Conservation (phyloP, 345 rosid genomes). For the Populus tremula region DNA sequence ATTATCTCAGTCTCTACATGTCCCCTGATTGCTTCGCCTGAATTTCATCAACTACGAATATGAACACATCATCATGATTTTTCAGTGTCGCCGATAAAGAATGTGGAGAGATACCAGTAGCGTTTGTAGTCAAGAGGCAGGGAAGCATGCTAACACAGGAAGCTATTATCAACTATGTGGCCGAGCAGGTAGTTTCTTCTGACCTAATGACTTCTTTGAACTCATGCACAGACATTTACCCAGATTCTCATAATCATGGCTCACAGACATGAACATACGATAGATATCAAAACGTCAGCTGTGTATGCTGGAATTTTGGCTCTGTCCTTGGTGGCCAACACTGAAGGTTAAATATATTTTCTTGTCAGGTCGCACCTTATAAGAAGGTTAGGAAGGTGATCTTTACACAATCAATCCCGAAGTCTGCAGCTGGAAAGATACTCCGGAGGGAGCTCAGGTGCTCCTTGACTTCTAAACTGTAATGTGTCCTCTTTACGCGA, state of each 20-base stretch:
- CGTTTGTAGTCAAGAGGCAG: conserved; percentile 61
- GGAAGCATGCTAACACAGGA: conserved; percentile 46
- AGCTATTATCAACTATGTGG: conserved; percentile 53
- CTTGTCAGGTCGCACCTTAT: conserved; percentile 69
- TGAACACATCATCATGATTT: not conserved
- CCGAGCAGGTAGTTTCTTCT: conserved; percentile 46
- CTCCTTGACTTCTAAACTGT: conserved; percentile 45
- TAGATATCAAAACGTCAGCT: not conserved
- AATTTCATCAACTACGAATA: not conserved
- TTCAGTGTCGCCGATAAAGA: conserved; percentile 49
- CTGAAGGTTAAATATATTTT: not conserved
- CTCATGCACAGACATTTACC: not conserved
- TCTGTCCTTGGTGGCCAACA: not conserved
- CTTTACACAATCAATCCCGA: conserved; percentile 58
- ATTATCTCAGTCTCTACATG: too few relatives aligned
- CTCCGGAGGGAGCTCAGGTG: conserved; percentile 63
- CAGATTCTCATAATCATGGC: not conserved
- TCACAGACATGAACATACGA: too few relatives aligned
- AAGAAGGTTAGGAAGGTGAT: conserved; percentile 80
- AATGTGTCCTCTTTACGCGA: not conserved
- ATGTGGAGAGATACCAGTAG: conserved; percentile 78
- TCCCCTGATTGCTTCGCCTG: too few relatives aligned
- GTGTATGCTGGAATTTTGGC: not conserved
- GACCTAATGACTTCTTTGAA: not conserved
- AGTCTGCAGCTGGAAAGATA: conserved; percentile 79